These are phyloP conservation scores for Sporothrix luriei DNA, from an alignment of 2,329 filamentous ascomycete genomes.

Conservation along the genomic window DNA sequence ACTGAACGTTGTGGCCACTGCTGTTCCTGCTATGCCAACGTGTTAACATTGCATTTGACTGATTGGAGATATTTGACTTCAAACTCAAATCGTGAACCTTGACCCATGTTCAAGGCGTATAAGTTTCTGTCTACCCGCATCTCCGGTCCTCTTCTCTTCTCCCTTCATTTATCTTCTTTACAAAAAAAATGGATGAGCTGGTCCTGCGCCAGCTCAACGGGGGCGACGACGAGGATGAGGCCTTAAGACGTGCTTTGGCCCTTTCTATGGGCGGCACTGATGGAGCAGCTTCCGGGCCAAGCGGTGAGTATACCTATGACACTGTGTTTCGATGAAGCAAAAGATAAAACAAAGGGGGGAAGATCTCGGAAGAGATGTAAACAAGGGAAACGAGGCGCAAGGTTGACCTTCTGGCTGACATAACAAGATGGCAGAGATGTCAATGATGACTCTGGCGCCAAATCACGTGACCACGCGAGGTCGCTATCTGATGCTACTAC, in stretches of 20 bases:
- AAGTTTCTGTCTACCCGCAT: conserved; percentile 15
- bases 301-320: neutral
- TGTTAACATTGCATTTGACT: too few species aligned
- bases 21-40: too few species aligned
- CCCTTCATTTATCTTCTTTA: neutral
- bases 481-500: conserved; percentile 10
- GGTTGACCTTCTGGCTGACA: neutral
- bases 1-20: too few species aligned
- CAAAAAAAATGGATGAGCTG: conserved; percentile 38
- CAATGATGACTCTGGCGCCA: neutral
- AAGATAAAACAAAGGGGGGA: neutral
- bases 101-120: neutral
- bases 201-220: conserved; percentile 41
- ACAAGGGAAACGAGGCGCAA: neutral
- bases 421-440: neutral
- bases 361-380: neutral
- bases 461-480: conserved; percentile 15
- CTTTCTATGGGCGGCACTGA: conserved; percentile 51
- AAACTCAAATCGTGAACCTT: neutral
- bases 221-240: conserved; percentile 57
- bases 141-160: neutral
- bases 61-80: neutral
- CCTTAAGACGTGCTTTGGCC: conserved; percentile 62
- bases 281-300: neutral
- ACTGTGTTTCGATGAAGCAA: neutral